Conservation (phyloP, 73 alveolate genomes). For the Paramecium caudatum region DNA sequence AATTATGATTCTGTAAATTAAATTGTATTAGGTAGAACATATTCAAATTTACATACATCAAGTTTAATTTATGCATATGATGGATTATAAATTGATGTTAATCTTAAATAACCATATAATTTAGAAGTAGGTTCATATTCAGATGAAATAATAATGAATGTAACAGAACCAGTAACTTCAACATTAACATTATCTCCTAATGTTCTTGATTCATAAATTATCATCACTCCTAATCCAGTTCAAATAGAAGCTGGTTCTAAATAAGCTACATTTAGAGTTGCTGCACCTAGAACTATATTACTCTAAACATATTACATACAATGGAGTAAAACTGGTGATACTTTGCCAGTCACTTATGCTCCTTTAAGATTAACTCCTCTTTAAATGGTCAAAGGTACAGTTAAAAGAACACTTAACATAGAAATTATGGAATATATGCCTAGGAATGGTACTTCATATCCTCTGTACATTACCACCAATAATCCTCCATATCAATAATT, state of each 20-base stretch:
- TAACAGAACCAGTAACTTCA: conserved; percentile 45
- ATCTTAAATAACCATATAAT: conserved; percentile 20
- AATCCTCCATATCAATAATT: conserved; percentile 73
- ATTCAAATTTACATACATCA: conserved; percentile 64
- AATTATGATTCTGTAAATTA: conserved; percentile 64
- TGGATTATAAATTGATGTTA: conserved; percentile 68
- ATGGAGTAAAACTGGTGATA: conserved; percentile 78
- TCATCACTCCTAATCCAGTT: conserved; percentile 71
- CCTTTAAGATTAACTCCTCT: conserved; percentile 66
- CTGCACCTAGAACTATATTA: conserved; percentile 74
- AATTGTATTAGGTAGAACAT: conserved; percentile 74
- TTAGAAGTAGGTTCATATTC: conserved; percentile 78
- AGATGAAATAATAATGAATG: conserved; percentile 54
- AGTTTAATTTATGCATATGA: conserved; percentile 55
- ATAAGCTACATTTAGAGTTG: conserved; percentile 56
- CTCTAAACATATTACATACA: conserved; percentile 50
- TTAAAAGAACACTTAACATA: conserved; percentile 44
- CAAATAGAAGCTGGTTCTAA: conserved; percentile 25
- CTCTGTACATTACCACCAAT: conserved; percentile 63
- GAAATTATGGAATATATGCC: conserved; percentile 76
- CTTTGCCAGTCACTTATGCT: conserved; percentile 76
- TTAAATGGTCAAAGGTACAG: conserved; percentile 71
- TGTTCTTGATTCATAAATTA: conserved; percentile 66
- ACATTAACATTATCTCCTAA: conserved; percentile 74
- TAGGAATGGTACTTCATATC: conserved; percentile 71